Evolutionary conservation across 805 yeast genomes (phyloP).

Genomic region (Candida nitratophila): DNA sequence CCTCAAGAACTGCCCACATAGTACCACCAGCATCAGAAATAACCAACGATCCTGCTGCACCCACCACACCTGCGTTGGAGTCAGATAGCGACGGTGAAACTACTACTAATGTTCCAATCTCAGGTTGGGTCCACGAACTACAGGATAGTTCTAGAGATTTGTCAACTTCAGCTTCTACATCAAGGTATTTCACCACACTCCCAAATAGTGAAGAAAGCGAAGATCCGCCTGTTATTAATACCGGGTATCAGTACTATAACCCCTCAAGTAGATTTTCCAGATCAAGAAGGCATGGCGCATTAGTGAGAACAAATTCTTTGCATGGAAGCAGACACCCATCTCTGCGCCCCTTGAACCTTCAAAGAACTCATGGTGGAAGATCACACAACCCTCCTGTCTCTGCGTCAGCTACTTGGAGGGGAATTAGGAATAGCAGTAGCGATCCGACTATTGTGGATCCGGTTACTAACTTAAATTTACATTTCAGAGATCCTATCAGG

Average conservation of each 20-base stretch:
- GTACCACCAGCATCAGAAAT: no score
- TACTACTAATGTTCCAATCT: background rate
- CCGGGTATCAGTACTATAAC: background rate
- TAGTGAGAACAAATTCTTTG: conserved; percentile 5
- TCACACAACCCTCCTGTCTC: background rate
- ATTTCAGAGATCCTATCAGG: background rate
- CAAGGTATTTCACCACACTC: background rate
- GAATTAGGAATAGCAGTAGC: background rate
- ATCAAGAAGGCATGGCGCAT: conserved; percentile 1
- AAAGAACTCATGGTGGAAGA: background rate
- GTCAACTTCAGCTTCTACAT: background rate
- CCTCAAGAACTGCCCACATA: background rate
- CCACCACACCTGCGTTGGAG: no score
- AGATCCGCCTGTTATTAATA: background rate
- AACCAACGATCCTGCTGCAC: no score
- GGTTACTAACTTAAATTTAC: background rate
- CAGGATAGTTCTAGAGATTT: background rate
- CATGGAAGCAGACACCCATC: conserved; percentile 1
- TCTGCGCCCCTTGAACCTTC: background rate
- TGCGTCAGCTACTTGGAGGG: background rate
- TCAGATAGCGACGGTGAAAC: background rate
- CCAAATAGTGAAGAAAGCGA: background rate
- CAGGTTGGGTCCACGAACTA: background rate
- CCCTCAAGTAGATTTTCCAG: background rate
- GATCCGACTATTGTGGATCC: background rate